These are phyloP conservation scores for Actinidia polygama DNA, from an alignment of 179 eudicot species.

Conservation along the genomic window DNA sequence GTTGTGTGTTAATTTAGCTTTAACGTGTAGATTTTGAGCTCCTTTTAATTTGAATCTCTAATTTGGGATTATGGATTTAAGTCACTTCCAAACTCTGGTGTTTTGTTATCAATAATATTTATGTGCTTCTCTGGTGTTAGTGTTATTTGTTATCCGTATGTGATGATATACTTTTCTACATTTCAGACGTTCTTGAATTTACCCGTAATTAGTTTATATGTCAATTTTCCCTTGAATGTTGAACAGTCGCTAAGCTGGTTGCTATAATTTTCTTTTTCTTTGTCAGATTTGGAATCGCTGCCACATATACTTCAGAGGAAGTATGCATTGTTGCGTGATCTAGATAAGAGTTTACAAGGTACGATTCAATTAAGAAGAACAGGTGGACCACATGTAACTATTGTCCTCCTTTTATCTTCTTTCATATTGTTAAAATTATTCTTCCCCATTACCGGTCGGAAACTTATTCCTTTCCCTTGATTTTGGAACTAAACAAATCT, in stretches of 20 bases:
- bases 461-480: not conserved
- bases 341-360: slow-evolving; percentile 73
- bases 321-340: slow-evolving; percentile 66
- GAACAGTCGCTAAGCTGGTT: not conserved
- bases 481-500: not conserved
- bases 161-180: too few relatives aligned
- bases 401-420: not conserved
- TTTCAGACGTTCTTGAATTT: too few relatives aligned
- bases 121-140: too few relatives aligned
- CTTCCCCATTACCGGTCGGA: not conserved
- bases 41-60: too few relatives aligned
- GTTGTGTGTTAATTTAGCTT: too few relatives aligned
- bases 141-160: too few relatives aligned
- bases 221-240: too few relatives aligned
- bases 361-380: not conserved
- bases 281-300: slow-evolving; percentile 66
- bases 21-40: too few relatives aligned
- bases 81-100: too few relatives aligned
- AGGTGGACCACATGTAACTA: not conserved
- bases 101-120: too few relatives aligned
- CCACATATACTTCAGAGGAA: slow-evolving; percentile 68
- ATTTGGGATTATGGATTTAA: too few relatives aligned
- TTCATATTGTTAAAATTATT: slow-evolving; percentile 1
- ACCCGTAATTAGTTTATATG: too few relatives aligned
- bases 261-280: not conserved